Conservation (phyloP, 2,329 filamentous ascomycete species). For the Fusarium algeriense region DNA sequence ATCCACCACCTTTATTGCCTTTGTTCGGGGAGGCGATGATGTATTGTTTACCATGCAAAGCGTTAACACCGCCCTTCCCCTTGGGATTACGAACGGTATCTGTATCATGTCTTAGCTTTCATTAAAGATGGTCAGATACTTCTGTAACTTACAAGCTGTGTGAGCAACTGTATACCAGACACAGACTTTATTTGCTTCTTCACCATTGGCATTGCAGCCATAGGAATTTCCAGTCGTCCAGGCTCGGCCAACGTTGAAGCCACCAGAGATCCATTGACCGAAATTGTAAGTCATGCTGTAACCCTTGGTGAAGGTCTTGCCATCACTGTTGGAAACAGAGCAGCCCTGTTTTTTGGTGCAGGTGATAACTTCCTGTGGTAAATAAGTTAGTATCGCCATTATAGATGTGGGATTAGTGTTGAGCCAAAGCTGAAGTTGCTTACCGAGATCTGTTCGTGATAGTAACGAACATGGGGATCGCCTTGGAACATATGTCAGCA, state of each 20-base stretch:
- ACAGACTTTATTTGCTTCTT: accelerated
- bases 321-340: background rate
- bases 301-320: background rate
- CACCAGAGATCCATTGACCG: background rate
- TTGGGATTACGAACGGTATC: background rate
- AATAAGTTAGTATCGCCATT: background rate
- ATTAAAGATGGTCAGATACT: no score
- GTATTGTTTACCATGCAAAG: no score
- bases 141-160: background rate
- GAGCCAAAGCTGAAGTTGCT: no score
- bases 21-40: background rate
- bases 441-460: no score
- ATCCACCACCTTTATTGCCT: background rate
- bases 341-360: background rate
- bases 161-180: background rate
- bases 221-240: background rate
- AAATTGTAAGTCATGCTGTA: background rate
- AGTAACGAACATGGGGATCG: background rate
- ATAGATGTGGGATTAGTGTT: background rate
- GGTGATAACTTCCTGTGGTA: background rate
- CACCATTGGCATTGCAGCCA: background rate
- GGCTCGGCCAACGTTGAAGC: background rate
- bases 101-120: background rate
- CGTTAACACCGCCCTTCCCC: no score
- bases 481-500: background rate